Evolutionary conservation across 2,329 filamentous ascomycete genomes (phyloP).

Genomic region (Diaporthe capsici): DNA sequence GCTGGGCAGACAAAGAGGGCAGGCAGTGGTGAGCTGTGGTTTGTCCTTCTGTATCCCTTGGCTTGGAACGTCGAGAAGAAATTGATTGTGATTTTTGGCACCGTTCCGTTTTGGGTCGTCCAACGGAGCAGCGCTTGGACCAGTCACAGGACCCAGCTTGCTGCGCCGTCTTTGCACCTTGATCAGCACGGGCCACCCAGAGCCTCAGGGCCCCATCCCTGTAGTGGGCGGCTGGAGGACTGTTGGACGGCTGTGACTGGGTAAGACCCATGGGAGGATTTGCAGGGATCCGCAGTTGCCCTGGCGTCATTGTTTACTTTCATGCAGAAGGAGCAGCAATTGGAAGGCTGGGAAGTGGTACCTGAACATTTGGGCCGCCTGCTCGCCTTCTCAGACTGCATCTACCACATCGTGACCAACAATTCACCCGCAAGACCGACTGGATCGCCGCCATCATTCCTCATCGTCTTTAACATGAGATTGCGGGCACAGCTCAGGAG

Average conservation of each 20-base stretch:
- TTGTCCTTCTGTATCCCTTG: conserved; percentile 8
- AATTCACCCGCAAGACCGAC: background rate
- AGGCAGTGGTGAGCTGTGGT: conserved; percentile 8
- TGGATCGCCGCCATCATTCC: background rate
- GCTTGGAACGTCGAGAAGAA: conserved; percentile 22
- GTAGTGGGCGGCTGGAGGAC: background rate
- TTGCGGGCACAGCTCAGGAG: conserved; percentile 10
- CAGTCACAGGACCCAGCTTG: background rate
- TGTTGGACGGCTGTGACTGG: background rate
- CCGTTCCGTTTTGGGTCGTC: conserved; percentile 16
- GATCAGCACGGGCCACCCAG: conserved; percentile 18
- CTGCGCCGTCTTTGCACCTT: background rate
- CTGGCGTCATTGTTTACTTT: conserved; percentile 44
- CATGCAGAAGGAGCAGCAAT: conserved; percentile 36
- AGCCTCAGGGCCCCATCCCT: background rate
- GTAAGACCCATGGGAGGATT: background rate
- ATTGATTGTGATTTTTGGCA: conserved; percentile 27
- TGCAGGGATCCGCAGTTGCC: conserved; percentile 42
- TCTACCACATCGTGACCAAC: conserved; percentile 20
- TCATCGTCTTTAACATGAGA: conserved; percentile 36
- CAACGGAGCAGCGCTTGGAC: conserved; percentile 31
- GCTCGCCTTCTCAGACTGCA: background rate
- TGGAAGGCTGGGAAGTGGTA: conserved; percentile 38
- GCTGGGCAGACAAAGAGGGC: conserved; percentile 23
- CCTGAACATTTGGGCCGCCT: conserved; percentile 29